Evolutionary conservation across 495 filamentous ascomycete genomes (phyloP), one percentile per base, ranked within the genome.

Genomic region (Aspergillus panamensis): DNA sequence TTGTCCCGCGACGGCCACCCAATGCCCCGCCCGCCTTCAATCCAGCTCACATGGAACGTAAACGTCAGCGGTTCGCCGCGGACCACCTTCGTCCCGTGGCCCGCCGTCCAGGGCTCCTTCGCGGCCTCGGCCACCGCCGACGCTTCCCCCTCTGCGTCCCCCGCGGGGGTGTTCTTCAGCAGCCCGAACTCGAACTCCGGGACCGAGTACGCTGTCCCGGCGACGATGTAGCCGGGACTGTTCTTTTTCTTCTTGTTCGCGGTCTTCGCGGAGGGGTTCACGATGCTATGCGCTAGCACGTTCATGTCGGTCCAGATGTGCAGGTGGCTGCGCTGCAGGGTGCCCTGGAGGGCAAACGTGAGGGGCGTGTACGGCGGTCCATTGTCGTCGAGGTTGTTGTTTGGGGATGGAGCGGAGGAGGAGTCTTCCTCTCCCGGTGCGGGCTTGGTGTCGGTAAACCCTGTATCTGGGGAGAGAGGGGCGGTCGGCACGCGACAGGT

Each of bases 301-400:
- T 97, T 97, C 69, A 98, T 80, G 59, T 87, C 82, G 8, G 92
- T 92, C 69, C 85, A 86, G 66, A 98, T 86, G 76, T 98, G 94
- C 60, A 98, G 78, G 68, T 98, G 94, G 65, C 84, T 89, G 31
- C 86, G 79, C 68, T 98, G 93, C 17, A 97, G 80, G 0, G 89
- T 93, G 16, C 94, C 94, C 44, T 92, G 85, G 19, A 98, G 76
- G 9, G 92, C 91, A 63, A 98, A 89, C 8, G 94, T 89, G 29
- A 88, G 66, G 3, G 85, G 85, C 6, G 81, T 87, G 62, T 85
- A 87, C 6, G 74, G 64, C 1, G 72, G 76, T 0, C 70, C 74
- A 40, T 73, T 63, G 19, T 77, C 68, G 16, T 72, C 68, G n/a
- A 75, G 59, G 53, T 60, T 64, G 35, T 57, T 50, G 7, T 63